Evolutionary conservation across 352 stramenopile genomes (phyloP), one percentile per base, ranked within the genome.

Genomic region (Globisporangium canariense): DNA sequence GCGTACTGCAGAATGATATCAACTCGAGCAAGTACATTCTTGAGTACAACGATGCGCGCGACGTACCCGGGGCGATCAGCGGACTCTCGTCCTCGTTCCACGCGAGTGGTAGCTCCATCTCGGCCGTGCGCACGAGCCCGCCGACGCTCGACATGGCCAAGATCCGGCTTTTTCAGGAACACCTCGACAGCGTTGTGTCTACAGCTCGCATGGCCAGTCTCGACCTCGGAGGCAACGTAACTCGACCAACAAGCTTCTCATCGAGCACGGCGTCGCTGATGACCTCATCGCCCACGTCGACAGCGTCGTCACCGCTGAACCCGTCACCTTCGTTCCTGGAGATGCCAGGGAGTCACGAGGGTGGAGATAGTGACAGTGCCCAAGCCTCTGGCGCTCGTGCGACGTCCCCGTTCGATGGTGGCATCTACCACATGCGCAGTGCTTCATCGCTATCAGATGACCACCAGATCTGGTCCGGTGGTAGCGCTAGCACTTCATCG

Each of bases 31-130:
- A 77, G 62, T 93, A 77, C 62, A 74, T 91, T 6, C 74, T 95
- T 34, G 84, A 95, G 66, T 92, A 83, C 64, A 87, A 89, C 60
- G 87, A 95, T 60, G 72, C 75, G 0, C 79, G 87, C 0, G 79
- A 76, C 13, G 66, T 95, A 2, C 53, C 67, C 0, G 62, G 50
- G 3, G 85, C 80, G 1, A 67, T 95, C 5, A 71, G 57, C 16
- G 69, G 71, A 4, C 62, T 95, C 2, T 51, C 67, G 4, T 61
- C 58, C 2, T 59, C 64, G 8, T 68, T 80, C 20, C 70, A 85
- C 22, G 34, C 68, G 6, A 76, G 45, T 36, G 79, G 79, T 9
- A 58, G 52, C 16, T 58, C 75, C 20, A 69, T 91, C 36, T 68
- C 72, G 0, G 80, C 83, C 2, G 65, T 73, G n/a, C 76, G 81